Base-by-base conservation (phyloP, 805 yeast species). In the Candida ovalis region DNA sequence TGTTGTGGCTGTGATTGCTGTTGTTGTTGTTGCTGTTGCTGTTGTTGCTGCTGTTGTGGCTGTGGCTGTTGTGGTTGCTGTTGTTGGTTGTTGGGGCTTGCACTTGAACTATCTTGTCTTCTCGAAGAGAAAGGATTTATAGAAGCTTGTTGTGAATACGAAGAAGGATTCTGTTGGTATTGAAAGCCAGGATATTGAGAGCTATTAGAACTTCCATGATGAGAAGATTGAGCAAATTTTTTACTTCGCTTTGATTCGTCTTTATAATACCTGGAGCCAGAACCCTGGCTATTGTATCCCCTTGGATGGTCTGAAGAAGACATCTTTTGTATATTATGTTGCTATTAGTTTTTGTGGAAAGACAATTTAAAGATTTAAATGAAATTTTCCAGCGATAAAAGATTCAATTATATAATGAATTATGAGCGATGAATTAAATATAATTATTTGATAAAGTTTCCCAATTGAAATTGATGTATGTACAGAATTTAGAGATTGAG, bases 121-220 rank as follows among this genome's bases (percentile, higher is more conserved):
- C 63, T 49, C n/a, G 68, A 60, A 3, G 68, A 61, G 37, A 64
- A 64, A 2, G 69, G 68, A 43, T 64, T 64, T 23, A 54, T 43
- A 2, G 57, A 46, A 3, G 56, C 42, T 27, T 55, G 60, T 41
- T 56, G 63, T 8, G 57, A 28, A 44, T 55, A 56, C 9, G 63
- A 46, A 23, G 57, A 43, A 5, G 55, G 43, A 33, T 46, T 50
- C 3, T 50, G 15, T 35, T 46, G 58, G 28, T 51, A 49, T 24
- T 44, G 51, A 13, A 43, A 52, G 15, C 38, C 33, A 27, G 25
- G 45, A 38, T 51, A 44, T 24, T 39, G 33, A 35, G 40, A 51
- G 47, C 36, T 57, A 48, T 30, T 30, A 17, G 35, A 6, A 15
- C 17, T 51, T 48, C 12, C 51, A 38, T 35, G 42, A 30, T 53